A percentile compares a stretch with the other conserved stretches of the same genome.
phyloP scores from a whole-genome alignment of 768 basidiomycete species.

The Kwoniella botswanensis region DNA sequence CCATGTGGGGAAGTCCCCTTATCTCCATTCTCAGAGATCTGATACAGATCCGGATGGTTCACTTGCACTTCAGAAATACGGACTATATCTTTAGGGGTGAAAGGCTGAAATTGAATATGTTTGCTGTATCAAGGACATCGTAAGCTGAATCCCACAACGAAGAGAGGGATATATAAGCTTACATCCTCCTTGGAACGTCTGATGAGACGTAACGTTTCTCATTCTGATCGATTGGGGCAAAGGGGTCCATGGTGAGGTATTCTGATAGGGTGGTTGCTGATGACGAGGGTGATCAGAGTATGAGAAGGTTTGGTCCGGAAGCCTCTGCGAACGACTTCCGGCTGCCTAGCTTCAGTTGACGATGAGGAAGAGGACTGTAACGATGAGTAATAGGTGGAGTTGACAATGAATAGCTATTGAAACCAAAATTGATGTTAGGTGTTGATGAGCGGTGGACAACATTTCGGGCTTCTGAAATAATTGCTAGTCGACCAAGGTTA shows the following conservation, averaged over 20 bases:
- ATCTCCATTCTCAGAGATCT: conserved; percentile 60
- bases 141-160: neutral
- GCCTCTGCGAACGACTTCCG: conserved; percentile 33
- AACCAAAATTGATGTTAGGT: neutral
- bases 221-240: conserved; percentile 40
- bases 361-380: neutral
- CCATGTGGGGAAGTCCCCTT: conserved; percentile 87
- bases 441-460: conserved; percentile 1
- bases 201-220: conserved; percentile 57
- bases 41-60: conserved; percentile 89
- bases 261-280: neutral
- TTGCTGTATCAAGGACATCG: conserved; percentile 66
- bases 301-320: conserved; percentile 22
- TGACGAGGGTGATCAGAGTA: neutral
- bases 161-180: conserved; percentile 19
- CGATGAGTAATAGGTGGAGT: neutral
- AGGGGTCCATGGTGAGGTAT: conserved; percentile 31
- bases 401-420: too few relatives aligned
- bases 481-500: neutral
- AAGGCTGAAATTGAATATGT: conserved; percentile 91
- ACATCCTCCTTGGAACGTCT: conserved; percentile 59
- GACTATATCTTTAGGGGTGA: conserved; percentile 94
- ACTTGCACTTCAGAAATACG: conserved; percentile 96
- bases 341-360: neutral
- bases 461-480: neutral